Evolutionary conservation across 2,329 filamentous ascomycete genomes (phyloP).

Genomic region (Ceratocystis colombiana): DNA sequence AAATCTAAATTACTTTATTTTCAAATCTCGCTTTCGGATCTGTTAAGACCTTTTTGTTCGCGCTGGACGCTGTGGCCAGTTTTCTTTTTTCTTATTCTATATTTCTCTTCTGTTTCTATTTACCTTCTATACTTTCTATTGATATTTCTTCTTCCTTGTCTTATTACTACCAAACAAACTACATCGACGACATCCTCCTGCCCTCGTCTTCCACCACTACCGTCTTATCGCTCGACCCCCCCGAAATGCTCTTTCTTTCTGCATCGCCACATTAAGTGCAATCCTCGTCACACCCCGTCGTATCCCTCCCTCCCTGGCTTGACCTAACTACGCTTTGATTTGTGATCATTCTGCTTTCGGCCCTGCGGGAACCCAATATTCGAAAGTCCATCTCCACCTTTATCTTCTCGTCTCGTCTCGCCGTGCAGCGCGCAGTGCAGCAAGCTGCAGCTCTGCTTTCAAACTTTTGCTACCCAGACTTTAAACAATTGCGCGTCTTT

Average conservation of each 20-base stretch:
- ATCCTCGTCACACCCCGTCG: background rate
- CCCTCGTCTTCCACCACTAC: background rate
- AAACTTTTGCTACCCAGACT: slow-evolving; percentile 3
- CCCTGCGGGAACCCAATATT: background rate
- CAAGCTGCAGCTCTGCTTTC: slow-evolving; percentile 3
- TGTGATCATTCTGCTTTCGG: slow-evolving; percentile 6
- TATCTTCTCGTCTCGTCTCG: background rate
- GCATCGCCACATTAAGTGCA: slow-evolving; percentile 12
- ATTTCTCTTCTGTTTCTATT: background rate
- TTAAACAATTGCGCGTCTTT: slow-evolving; percentile 18
- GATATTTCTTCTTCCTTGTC: background rate
- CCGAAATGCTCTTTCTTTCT: background rate
- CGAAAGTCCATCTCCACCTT: background rate
- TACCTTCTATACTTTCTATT: background rate
- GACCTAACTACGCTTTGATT: background rate
- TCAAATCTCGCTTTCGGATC: background rate
- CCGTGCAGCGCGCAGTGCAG: slow-evolving; percentile 4
- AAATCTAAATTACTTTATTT: slow-evolving; percentile 9
- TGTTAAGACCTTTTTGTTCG: background rate
- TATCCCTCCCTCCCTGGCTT: background rate
- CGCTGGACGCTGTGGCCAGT: slow-evolving; percentile 1
- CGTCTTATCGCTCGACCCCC: background rate
- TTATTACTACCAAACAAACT: background rate
- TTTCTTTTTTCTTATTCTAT: background rate
- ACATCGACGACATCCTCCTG: background rate